These are phyloP conservation scores for Arxiozyma heterogenica DNA, from an alignment of 1,139 yeast species.

Conservation along the genomic window DNA sequence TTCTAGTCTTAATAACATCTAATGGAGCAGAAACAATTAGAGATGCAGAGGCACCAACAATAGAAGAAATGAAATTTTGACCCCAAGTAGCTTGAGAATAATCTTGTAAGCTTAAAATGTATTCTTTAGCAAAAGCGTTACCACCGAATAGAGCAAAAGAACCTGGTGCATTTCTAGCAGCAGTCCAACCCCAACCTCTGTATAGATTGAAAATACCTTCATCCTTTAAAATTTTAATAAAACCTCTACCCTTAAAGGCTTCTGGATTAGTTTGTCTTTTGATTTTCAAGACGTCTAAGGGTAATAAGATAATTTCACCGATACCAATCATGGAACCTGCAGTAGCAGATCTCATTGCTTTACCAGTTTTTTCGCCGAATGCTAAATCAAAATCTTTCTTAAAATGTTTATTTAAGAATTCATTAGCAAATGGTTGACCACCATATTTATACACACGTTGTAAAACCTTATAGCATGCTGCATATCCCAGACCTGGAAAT, in stretches of 20 bases:
- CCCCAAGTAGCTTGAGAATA: conserved; percentile 88
- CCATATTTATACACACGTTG: conserved; percentile 98
- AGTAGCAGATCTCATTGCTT: conserved; percentile 91
- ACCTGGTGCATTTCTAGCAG: conserved; percentile 99
- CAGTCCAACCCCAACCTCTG: conserved; percentile 99
- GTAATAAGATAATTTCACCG: conserved; percentile 92
- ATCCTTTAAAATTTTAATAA: conserved; percentile 70
- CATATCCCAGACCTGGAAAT: conserved; percentile 97
- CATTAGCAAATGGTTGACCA: conserved; percentile 98
- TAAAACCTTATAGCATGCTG: conserved; percentile 91
- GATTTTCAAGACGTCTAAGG: conserved; percentile 91
- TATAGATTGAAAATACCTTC: conserved; percentile 83
- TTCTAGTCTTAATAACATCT: conserved; percentile 97
- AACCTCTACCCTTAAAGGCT: conserved; percentile 95
- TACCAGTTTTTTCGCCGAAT: conserved; percentile 92
- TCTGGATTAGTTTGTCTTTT: conserved; percentile 99
- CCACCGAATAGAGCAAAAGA: conserved; percentile 97
- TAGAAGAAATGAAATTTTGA: conserved; percentile 93
- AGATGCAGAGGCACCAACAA: conserved; percentile 95
- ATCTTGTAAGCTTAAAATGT: conserved; percentile 76
- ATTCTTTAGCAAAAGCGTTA: conserved; percentile 97
- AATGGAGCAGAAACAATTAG: conserved; percentile 95
- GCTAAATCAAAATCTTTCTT: conserved; percentile 57
- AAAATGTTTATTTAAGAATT: conserved; percentile 71
- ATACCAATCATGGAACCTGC: conserved; percentile 97